Conservation (phyloP, 164 flowering plant genomes). For the Sedum album region DNA sequence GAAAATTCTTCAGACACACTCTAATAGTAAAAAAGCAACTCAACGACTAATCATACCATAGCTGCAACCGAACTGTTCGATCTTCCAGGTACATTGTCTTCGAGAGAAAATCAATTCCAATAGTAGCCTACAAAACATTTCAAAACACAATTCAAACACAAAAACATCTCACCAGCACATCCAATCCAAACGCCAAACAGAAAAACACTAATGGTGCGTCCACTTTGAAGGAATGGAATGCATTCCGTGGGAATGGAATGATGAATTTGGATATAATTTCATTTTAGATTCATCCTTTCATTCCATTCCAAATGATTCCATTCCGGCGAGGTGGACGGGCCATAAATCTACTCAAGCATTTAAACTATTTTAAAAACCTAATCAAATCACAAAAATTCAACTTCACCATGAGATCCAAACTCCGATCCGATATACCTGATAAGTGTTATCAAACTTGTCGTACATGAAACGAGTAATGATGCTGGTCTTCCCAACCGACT, state of each 20-base stretch:
- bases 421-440: neutral
- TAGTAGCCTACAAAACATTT: neutral
- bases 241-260: too few species aligned
- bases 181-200: neutral
- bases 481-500: conserved; percentile 1
- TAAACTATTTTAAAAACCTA: too few species aligned
- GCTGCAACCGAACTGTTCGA: neutral
- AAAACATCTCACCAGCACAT: neutral
- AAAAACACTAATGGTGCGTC: too few species aligned
- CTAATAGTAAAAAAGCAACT: neutral
- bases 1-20: neutral
- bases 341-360: too few species aligned
- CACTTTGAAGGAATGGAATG: too few species aligned
- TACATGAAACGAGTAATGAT: neutral
- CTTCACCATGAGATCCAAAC: too few species aligned
- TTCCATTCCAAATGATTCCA: too few species aligned
- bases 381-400: too few species aligned
- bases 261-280: too few species aligned
- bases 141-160: neutral
- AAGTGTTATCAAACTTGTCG: conserved; percentile 1
- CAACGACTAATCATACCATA: neutral
- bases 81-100: neutral
- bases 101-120: neutral
- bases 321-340: too few species aligned
- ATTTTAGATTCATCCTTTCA: too few species aligned